Evolutionary conservation across 352 stramenopile genomes (phyloP), one percentile per base, ranked within the genome.

Genomic region (Phytophthora nicotianae): DNA sequence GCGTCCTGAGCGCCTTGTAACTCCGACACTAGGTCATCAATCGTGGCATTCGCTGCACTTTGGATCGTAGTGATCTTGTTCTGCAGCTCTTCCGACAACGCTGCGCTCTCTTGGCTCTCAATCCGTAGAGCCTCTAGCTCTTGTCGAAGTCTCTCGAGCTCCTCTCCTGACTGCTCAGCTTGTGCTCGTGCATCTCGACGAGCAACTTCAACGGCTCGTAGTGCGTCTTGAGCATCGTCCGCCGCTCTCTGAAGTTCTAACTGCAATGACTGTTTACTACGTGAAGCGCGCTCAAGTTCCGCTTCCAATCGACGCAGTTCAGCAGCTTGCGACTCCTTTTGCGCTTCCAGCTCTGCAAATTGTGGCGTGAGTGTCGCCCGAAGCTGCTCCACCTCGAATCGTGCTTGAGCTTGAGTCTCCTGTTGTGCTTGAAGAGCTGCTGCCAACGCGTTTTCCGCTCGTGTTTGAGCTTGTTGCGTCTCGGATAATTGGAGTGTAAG

Each of bases 41-140:
- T 90, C 7, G 83, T 92, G 0, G 83, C 83, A 63, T 92, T 92
- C 13, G 83, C 83, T 5, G 83, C 83, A 56, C 50, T 88, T 58
- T 92, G 83, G 21, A 92, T 81, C 0, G 83, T 86, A 14, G 73
- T 77, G 50, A 92, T 77, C 53, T 92, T 89, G 11, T 48, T 62
- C 38, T 92, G 83, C 26, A 92, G 43, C 52, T 90, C 79, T 37
- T 90, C 83, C 0, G 74, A 61, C 7, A 83, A 53, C 0, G 72
- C 68, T 14, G 40, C 58, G 1, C 55, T 65, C 19, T 93, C 83
- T 20, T 59, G 72, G 9, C 33, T 54, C 49, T 93, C 83, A 0
- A 58, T 24, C 1, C 71, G 64, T 11, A 71, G 10, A 17, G 81
- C 74, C 23, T 93, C 80, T 0, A 82, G 62, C 16, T 93, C 81